Base-by-base conservation (phyloP, 2,329 filamentous ascomycete species). In the Colletotrichum godetiae region DNA sequence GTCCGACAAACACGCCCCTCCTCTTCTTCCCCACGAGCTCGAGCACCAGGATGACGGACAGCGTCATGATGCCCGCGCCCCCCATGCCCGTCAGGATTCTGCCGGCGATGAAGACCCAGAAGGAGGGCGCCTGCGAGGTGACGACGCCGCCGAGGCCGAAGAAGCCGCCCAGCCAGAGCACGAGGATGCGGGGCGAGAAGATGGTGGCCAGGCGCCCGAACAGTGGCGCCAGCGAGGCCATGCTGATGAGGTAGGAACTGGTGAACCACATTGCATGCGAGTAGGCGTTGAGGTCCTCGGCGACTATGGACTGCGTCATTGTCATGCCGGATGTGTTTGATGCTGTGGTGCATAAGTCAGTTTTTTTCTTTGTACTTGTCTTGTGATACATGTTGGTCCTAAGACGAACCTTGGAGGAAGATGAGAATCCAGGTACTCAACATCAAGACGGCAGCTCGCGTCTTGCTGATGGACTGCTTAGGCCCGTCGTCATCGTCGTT, bases 251-350 rank as follows among this genome's bases (percentile, higher is more conserved):
- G 79, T 94, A 97, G 2, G 92, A 87, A 37, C 93, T 94, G 8
- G 93, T 95, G 80, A 97, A 95, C 94, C 94, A 97, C 81, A 91
- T 93, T 46, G 91, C 91, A 68, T 91, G 85, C 68, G 92, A 90
- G 78, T 94, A 95, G 1, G 93, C 90, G 81, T 94, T 87, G 2
- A 97, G 86, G 76, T 96, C 94, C 8, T 88, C 88, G 2, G 94
- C 94, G 76, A 97, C 94, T 62, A 87, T 87, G 8, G 92, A 94
- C 82, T 97, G 94, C 1, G 93, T 93, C 68, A 95, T 95, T 6
- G 93, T 94, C 79, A 97, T 92, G 76, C 94, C 91, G 13, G 92
- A 94, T 83, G 95, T 94, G 78, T 97, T 97, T 74, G 89, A 84
- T 6, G 88, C 88, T 88, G 73, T 7, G 27, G 27, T 29, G 27